Evolutionary conservation across 371 early-diverging fungal species (phyloP).

Genomic region (Polyrhizophydium stewartii): DNA sequence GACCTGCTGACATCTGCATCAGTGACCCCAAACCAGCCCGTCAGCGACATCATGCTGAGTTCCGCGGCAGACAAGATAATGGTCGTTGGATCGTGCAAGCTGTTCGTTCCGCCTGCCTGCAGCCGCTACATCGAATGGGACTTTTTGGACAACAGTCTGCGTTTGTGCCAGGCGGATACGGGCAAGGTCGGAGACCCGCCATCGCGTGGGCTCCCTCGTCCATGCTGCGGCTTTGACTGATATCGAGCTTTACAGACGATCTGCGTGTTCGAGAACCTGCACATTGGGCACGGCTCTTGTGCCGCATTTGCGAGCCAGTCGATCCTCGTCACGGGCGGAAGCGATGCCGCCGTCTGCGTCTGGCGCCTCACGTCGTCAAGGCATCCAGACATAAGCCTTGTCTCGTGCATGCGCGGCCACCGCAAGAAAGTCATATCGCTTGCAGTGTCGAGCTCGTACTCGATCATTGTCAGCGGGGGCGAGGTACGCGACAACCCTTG

Average conservation of each 20-base stretch:
- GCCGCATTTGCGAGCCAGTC: conserved; percentile 64
- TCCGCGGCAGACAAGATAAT: neutral
- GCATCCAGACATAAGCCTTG: conserved; percentile 42
- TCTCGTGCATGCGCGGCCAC: conserved; percentile 66
- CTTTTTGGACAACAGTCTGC: conserved; percentile 61
- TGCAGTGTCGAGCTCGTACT: conserved; percentile 61
- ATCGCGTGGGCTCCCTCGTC: too few species aligned
- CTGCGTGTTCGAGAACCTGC: conserved; percentile 67
- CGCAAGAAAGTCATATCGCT: conserved; percentile 52
- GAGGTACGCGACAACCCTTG: too few species aligned
- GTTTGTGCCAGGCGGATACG: conserved; percentile 57
- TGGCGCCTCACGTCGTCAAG: conserved; percentile 55
- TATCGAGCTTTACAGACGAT: conserved; percentile 9
- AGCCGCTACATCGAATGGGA: conserved; percentile 70
- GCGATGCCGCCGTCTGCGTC: conserved; percentile 65
- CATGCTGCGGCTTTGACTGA: neutral
- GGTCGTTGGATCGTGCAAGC: neutral
- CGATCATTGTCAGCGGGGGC: conserved; percentile 64
- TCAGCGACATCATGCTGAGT: conserved; percentile 6
- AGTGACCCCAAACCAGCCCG: conserved; percentile 7
- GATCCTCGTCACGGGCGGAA: conserved; percentile 67
- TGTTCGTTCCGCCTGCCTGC: conserved; percentile 12
- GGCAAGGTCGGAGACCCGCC: too few species aligned
- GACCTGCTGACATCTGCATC: too few species aligned
- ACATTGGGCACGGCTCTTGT: conserved; percentile 61